Evolutionary conservation across 106 monocot species (phyloP).

Genomic region (Phalaenopsis aphrodite): DNA sequence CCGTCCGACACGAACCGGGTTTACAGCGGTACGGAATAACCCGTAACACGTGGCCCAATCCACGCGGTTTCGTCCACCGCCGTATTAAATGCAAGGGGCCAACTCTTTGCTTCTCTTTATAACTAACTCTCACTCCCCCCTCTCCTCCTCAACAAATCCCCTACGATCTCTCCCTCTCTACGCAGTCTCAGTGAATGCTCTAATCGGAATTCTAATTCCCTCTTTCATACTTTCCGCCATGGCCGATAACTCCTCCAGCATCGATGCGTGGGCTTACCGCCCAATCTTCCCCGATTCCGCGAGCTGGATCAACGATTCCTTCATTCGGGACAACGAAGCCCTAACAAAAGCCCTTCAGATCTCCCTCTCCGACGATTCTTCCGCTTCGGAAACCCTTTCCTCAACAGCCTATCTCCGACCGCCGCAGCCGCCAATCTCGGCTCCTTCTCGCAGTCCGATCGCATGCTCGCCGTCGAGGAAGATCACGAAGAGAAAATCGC

Average conservation of each 20-base stretch:
- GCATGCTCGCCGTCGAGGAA: constrained; percentile 5
- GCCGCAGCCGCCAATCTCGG: neutral
- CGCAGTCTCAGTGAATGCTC: neutral
- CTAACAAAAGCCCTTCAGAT: constrained; percentile 53
- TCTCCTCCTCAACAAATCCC: neutral
- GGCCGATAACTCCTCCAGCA: constrained; percentile 18
- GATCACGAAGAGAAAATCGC: constrained; percentile 36
- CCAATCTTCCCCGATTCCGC: constrained; percentile 1
- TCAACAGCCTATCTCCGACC: constrained; percentile 7
- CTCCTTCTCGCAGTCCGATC: neutral
- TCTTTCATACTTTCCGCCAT: neutral
- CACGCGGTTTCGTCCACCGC: constrained; percentile 22
- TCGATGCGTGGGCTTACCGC: constrained; percentile 25
- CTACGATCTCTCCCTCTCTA: neutral
- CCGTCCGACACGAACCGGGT: constrained; percentile 3
- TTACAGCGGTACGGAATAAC: neutral
- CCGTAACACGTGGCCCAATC: constrained; percentile 13
- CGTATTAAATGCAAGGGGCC: constrained; percentile 1
- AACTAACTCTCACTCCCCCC: neutral
- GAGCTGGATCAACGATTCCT: constrained; percentile 18
- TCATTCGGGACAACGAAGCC: constrained; percentile 36
- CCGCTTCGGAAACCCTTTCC: constrained; percentile 16
- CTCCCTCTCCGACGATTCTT: constrained; percentile 40
- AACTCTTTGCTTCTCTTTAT: neutral
- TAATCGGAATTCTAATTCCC: neutral